Percentiles rank a stretch among this genome's conserved stretches.
Conservation (phyloP, 2,329 filamentous ascomycete species). For the Pezicula neosporulosa region DNA sequence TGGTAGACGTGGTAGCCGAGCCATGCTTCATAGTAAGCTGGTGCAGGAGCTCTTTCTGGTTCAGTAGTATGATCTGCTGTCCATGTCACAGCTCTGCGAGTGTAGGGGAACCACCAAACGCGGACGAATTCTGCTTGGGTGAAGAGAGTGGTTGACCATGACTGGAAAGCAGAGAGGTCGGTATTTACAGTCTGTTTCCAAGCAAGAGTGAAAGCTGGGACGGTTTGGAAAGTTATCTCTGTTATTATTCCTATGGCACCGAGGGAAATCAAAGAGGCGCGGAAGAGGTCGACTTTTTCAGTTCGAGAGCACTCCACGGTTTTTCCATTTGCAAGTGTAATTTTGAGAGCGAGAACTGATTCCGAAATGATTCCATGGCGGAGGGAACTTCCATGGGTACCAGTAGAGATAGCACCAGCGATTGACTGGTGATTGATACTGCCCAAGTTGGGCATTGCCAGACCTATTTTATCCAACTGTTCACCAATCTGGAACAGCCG, state of each 20-base stretch:
- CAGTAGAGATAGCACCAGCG: constrained; percentile 87
- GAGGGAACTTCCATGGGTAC: constrained; percentile 87
- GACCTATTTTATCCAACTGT: constrained; percentile 68
- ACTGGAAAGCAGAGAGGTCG: constrained; percentile 63
- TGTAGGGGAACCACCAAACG: constrained; percentile 98
- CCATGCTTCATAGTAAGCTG: constrained; percentile 75
- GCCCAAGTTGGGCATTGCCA: constrained; percentile 88
- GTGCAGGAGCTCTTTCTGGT: constrained; percentile 48
- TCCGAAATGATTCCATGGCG: constrained; percentile 82
- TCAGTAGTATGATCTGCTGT: constrained; percentile 74
- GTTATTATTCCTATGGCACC: constrained; percentile 89
- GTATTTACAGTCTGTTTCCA: constrained; percentile 80
- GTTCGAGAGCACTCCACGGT: constrained; percentile 66
- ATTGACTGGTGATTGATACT: constrained; percentile 95
- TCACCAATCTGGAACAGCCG: constrained; percentile 71
- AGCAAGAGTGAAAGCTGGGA: constrained; percentile 76
- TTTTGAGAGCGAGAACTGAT: constrained; percentile 67
- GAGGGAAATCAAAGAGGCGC: constrained; percentile 80
- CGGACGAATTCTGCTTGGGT: constrained; percentile 82
- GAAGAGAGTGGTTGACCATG: constrained; percentile 77
- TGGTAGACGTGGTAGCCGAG: constrained; percentile 91
- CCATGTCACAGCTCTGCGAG: constrained; percentile 85
- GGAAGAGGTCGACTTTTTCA: constrained; percentile 75
- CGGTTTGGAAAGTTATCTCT: constrained; percentile 81
- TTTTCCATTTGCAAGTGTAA: constrained; percentile 79